A percentile compares a stretch with the other conserved stretches of the same genome.
phyloP scores from a whole-genome alignment of 2,329 filamentous ascomycete genomes.

The Fusarium sp. region DNA sequence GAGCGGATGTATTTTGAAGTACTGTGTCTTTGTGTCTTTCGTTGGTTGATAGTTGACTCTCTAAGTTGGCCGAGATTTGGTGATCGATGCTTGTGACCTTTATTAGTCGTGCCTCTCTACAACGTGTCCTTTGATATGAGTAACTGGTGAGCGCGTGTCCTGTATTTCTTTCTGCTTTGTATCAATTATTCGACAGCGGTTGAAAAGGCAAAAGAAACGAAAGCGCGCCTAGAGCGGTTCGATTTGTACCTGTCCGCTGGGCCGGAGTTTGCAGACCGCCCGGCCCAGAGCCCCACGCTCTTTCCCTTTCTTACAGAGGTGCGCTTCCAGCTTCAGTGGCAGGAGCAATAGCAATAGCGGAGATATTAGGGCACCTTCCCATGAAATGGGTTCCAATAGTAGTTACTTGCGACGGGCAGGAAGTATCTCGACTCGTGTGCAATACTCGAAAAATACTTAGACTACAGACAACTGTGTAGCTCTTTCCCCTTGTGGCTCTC shows the following conservation, averaged over 20 bases:
- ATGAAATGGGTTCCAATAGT: neutral
- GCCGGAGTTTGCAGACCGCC: conserved; percentile 44
- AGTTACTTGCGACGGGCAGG: conserved; percentile 1
- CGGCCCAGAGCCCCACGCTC: conserved; percentile 25
- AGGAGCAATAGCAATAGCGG: conserved; percentile 4
- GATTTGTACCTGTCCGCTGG: conserved; percentile 43
- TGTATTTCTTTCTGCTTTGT: neutral
- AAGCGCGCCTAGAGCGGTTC: conserved; percentile 43
- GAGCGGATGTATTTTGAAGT: conserved; percentile 28
- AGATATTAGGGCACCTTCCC: conserved; percentile 5
- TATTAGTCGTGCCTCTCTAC: conserved; percentile 7
- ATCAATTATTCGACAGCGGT: neutral
- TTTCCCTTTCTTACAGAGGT: conserved; percentile 22
- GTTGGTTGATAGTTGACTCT: conserved; percentile 19
- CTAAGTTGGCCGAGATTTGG: conserved; percentile 25
- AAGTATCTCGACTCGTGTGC: conserved; percentile 20
- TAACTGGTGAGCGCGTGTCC: neutral
- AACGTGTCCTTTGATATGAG: conserved; percentile 1
- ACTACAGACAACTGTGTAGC: conserved; percentile 2
- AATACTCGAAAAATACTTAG: conserved; percentile 19
- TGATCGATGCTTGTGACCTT: conserved; percentile 20
- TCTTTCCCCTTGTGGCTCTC: conserved; percentile 12
- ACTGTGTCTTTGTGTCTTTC: conserved; percentile 14
- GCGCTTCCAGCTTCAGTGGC: conserved; percentile 31
- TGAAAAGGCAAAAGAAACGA: conserved; percentile 16